A percentile compares a stretch with the other conserved stretches of the same genome.
Conservation (phyloP, 495 filamentous ascomycete genomes). For the Penicillium odoratum region DNA sequence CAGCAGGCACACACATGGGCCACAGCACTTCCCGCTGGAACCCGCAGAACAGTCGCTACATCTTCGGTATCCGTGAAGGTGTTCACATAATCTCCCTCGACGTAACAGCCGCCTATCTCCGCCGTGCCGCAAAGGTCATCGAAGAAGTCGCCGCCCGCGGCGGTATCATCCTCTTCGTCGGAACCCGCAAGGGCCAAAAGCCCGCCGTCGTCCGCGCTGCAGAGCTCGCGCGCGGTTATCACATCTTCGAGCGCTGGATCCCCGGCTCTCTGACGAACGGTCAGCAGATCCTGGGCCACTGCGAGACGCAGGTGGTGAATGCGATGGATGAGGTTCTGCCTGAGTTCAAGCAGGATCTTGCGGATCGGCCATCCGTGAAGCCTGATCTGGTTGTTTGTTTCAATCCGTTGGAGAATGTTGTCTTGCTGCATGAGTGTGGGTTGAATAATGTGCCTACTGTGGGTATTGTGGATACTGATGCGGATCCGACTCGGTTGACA, state of each 20-base stretch:
- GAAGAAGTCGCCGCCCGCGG: conserved; percentile 80
- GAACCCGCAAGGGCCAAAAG: conserved; percentile 78
- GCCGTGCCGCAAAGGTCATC: conserved; percentile 86
- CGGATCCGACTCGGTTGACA: conserved; percentile 89
- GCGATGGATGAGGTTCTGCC: conserved; percentile 65
- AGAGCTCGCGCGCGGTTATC: conserved; percentile 72
- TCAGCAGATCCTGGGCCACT: conserved; percentile 73
- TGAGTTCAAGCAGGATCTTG: conserved; percentile 62
- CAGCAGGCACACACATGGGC: conserved; percentile 86
- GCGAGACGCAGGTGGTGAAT: conserved; percentile 67
- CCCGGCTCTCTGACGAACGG: conserved; percentile 93
- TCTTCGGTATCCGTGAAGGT: conserved; percentile 84
- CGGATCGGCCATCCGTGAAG: conserved; percentile 62
- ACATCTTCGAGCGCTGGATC: conserved; percentile 92
- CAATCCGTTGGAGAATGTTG: conserved; percentile 90
- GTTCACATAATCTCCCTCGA: conserved; percentile 95
- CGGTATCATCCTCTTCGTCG: conserved; percentile 87
- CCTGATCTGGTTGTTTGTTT: conserved; percentile 92
- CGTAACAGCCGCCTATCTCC: conserved; percentile 78
- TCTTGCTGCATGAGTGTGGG: conserved; percentile 87
- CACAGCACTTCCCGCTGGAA: conserved; percentile 94
- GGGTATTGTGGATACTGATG: conserved; percentile 90
- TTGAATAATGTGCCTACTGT: conserved; percentile 88
- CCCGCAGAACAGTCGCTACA: conserved; percentile 90
- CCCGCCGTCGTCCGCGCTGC: conserved; percentile 78